Evolutionary conservation across 306 rosid species (phyloP), one percentile per base, ranked within the genome.

Genomic region (Oxytropis ochrocephala): DNA sequence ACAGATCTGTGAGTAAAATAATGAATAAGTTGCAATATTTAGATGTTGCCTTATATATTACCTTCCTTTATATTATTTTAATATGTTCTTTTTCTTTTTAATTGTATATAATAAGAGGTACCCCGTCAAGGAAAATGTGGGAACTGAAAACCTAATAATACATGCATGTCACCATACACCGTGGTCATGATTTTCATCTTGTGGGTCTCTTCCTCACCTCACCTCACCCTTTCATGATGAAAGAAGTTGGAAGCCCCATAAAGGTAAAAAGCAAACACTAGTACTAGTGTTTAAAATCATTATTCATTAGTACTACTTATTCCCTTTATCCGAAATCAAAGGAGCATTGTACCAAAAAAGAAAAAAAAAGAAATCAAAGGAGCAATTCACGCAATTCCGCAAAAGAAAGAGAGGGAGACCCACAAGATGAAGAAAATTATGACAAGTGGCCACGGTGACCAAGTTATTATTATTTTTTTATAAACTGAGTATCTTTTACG

Each of bases 391-490:
- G 29, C 3, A 24, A 24, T 24, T 24, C 3, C 29, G 2, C 29
- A 2, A 24, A 24, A 24, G 29, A 24, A 24, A 21, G 2, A 24
- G 29, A 24, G 12, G 36, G 55, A 17, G 13, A 12, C 36, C 44
- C 43, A 32, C 27, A 58, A 19, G 62, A 75, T 39, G 72, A 51
- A 81, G 72, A 51, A 81, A 76, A 65, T 82, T 9, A 59, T 59
- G 14, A 17, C 69, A 82, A 67, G 69, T 59, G 32, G 2, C 30
- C 30, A 36, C 12, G n/a, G 4, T 11, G 41, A 11, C 18, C 19
- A 55, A 0, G 7, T 55, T 12, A n/a, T n/a, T n/a, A n/a, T n/a
- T n/a, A n/a, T n/a, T n/a, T n/a, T n/a, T n/a, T n/a, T n/a, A n/a
- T n/a, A n/a, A n/a, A n/a, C n/a, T n/a, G n/a, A n/a, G n/a, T n/a